A percentile compares a stretch with the other conserved stretches of the same genome.
These are phyloP conservation scores for Aureobasidium sp. DNA, from an alignment of 2,329 filamentous ascomycete species.

Conservation along the genomic window DNA sequence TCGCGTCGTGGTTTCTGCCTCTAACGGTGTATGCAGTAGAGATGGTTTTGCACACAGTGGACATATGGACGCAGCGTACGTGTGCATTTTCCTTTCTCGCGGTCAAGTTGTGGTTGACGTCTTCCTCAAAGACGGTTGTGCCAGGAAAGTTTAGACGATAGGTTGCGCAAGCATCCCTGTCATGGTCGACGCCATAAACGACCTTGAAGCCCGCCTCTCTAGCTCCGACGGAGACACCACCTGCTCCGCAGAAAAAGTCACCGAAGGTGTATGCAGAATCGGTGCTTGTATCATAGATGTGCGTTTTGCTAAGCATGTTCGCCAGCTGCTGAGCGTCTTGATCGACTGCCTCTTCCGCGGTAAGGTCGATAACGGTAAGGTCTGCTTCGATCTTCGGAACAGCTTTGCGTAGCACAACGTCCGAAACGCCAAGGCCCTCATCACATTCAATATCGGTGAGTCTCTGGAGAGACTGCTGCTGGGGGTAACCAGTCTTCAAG, in stretches of 20 bases:
- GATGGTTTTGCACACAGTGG: constrained; percentile 69
- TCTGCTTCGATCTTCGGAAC: neutral
- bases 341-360: neutral
- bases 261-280: constrained; percentile 53
- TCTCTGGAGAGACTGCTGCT: constrained; percentile 1
- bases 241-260: constrained; percentile 66
- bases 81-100: neutral
- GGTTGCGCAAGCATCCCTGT: constrained; percentile 47
- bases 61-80: constrained; percentile 49
- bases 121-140: constrained; percentile 16
- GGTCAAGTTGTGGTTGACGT: constrained; percentile 6
- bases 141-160: constrained; percentile 51
- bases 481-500: neutral
- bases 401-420: neutral
- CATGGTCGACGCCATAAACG: constrained; percentile 57
- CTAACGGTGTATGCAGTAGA: constrained; percentile 59
- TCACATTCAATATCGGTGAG: constrained; percentile 11
- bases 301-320: neutral
- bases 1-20: constrained; percentile 55
- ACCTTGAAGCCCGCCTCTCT: constrained; percentile 49
- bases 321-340: neutral
- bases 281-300: neutral
- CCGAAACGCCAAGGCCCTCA: neutral
- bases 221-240: constrained; percentile 62
- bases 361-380: neutral